These are phyloP conservation scores for Hypoxylon sp. DNA, from an alignment of 2,329 filamentous ascomycete genomes.

Conservation along the genomic window DNA sequence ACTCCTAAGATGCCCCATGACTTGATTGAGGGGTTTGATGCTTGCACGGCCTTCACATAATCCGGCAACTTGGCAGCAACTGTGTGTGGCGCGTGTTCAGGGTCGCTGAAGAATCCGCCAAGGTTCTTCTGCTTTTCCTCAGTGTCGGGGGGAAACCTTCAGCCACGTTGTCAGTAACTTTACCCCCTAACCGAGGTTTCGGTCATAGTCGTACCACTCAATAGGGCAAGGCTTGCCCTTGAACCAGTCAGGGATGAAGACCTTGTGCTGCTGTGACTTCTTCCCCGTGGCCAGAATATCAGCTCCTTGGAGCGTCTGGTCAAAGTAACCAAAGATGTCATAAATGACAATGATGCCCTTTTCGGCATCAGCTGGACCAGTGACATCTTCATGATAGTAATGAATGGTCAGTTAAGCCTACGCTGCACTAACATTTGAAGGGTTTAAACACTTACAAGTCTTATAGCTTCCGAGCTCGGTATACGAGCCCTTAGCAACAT, in stretches of 20 bases:
- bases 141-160: conserved; percentile 72
- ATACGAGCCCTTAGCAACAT: conserved; percentile 69
- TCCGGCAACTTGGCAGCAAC: conserved; percentile 66
- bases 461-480: conserved; percentile 69
- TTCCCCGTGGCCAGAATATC: conserved; percentile 74
- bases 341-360: conserved; percentile 74
- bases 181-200: neutral
- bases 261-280: conserved; percentile 77
- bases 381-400: conserved; percentile 60
- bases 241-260: conserved; percentile 95
- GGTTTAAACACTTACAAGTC: conserved; percentile 59
- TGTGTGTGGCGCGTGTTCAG: conserved; percentile 63
- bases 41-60: conserved; percentile 67
- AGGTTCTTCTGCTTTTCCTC: conserved; percentile 74
- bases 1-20: conserved; percentile 74
- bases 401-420: conserved; percentile 4
- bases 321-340: conserved; percentile 81
- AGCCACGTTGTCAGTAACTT: neutral
- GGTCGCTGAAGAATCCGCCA: conserved; percentile 66
- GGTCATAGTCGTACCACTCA: conserved; percentile 55
- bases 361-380: conserved; percentile 61
- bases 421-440: neutral
- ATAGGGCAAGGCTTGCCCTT: conserved; percentile 76
- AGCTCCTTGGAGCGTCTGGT: conserved; percentile 78
- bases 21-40: conserved; percentile 68